Conservation (phyloP, 2,329 filamentous ascomycete genomes). For the Penicillium sp. region DNA sequence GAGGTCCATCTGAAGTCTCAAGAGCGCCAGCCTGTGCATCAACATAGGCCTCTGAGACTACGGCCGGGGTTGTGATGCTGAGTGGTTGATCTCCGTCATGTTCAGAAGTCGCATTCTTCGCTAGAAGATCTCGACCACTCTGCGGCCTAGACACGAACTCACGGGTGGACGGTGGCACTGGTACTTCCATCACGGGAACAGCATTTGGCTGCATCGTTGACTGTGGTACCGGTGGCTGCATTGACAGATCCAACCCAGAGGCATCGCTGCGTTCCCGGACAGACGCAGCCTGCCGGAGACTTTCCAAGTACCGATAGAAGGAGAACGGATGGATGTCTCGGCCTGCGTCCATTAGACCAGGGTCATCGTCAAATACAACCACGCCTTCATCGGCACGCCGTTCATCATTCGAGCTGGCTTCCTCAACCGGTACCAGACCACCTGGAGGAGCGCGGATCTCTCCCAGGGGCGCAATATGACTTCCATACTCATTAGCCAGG, state of each 20-base stretch:
- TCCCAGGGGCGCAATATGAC: slow-evolving; percentile 64
- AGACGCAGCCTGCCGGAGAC: slow-evolving; percentile 30
- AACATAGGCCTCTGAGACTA: slow-evolving; percentile 45
- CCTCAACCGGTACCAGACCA: slow-evolving; percentile 48
- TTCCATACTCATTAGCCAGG: slow-evolving; percentile 65
- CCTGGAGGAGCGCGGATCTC: slow-evolving; percentile 54
- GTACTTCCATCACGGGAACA: slow-evolving; percentile 5
- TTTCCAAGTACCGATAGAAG: slow-evolving; percentile 44
- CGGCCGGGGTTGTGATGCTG: slow-evolving; percentile 39
- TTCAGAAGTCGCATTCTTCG: slow-evolving; percentile 16
- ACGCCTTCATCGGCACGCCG: slow-evolving; percentile 40
- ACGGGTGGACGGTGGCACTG: slow-evolving; percentile 24
- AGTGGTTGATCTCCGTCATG: slow-evolving; percentile 17
- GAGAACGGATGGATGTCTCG: slow-evolving; percentile 40
- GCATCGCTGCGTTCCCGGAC: slow-evolving; percentile 16
- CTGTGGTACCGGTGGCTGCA: slow-evolving; percentile 17
- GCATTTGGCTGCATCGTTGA: slow-evolving; percentile 3
- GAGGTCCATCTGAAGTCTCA: neutral
- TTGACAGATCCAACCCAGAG: slow-evolving; percentile 15
- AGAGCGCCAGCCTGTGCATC: slow-evolving; percentile 38
- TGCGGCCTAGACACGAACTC: slow-evolving; percentile 34
- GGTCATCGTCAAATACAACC: slow-evolving; percentile 44
- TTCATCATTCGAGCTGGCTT: slow-evolving; percentile 45
- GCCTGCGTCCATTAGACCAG: slow-evolving; percentile 38
- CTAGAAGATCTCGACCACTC: slow-evolving; percentile 37